Conservation (phyloP, 768 basidiomycete genomes). For the Xerocomus brunneocitrinus region DNA sequence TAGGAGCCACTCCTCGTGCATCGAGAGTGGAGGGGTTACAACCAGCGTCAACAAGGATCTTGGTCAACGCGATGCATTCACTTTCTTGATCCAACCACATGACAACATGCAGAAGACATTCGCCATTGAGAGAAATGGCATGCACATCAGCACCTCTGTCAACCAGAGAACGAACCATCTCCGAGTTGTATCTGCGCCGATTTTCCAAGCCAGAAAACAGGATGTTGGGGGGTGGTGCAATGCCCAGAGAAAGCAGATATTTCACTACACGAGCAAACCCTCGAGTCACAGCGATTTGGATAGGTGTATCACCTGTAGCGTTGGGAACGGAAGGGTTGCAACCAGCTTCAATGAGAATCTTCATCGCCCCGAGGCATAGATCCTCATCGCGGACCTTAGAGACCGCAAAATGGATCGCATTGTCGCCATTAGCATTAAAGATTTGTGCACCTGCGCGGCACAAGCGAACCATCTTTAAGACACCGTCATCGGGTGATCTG, state of each 20-base stretch:
- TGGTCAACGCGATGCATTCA: not conserved
- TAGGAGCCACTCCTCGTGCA: not conserved
- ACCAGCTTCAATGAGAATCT: not conserved
- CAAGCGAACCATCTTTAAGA: too few relatives aligned
- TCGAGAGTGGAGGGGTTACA: not conserved
- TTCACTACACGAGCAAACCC: not conserved
- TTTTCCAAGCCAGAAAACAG: not conserved
- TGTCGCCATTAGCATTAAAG: not conserved
- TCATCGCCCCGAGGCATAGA: not conserved
- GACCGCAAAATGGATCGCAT: not conserved
- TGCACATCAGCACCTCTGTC: not conserved
- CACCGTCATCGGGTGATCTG: too few relatives aligned
- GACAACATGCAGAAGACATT: not conserved
- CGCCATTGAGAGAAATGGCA: not conserved
- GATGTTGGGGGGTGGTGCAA: not conserved
- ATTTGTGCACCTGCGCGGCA: too few relatives aligned
- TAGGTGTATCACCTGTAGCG: not conserved
- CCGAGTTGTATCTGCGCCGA: not conserved
- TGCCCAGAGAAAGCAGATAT: not conserved
- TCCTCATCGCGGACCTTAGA: not conserved
- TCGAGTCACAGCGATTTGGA: not conserved
- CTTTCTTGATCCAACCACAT: not conserved
- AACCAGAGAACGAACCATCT: not conserved
- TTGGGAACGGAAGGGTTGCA: not conserved
- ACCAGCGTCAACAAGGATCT: not conserved